Base-by-base conservation (phyloP, 805 yeast species). In the Sugiyamaella smithiae region DNA sequence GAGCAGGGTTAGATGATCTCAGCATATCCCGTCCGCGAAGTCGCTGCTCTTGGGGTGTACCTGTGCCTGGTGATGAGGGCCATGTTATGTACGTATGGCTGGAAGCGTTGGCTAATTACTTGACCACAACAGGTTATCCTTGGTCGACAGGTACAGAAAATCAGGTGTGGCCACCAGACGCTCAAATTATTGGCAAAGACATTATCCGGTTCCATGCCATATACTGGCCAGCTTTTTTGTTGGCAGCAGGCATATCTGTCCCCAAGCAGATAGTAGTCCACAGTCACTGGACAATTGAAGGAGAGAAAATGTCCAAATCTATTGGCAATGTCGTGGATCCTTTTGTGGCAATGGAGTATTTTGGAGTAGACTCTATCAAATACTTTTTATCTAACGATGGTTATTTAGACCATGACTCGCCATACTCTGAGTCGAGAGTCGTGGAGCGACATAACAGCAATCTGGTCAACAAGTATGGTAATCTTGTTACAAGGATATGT, bases 21-120 rank as follows among this genome's bases (percentile, higher is more conserved):
- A 85, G 96, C n/a, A 75, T 93, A 2, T 89, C 97, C 0, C 72
- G 99, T 54, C 97, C 98, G 0, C 62, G 81, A 0, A 69, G 81
- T 7, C 72, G 99, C 51, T 72, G 89, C 35, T 68, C 75, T 25
- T 93, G 99, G 99, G 97, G 97, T 0, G 84, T 93, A 22, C 78
- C 78, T 5, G 97, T 91, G 1, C 98, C 99, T 1, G 72, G 74
- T 19, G 96, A 90, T 60, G 67, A 74, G 0, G 59, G 81, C 0
- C 98, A 91, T 62, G 83, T 77, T 42, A 81, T 93, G 46, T 93
- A 93, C 60, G 99, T 93, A 12, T 93, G 99, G 99, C 84, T 93
- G 51, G 99, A 93, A 68, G 99, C 99, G 0, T 72, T 93, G 40
- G 74, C 85, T 38, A 93, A 89, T 65, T 93, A 93, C 61, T 47